These are phyloP conservation scores for Arxiozyma slooffiae DNA, from an alignment of 1,139 yeast species.

Conservation along the genomic window DNA sequence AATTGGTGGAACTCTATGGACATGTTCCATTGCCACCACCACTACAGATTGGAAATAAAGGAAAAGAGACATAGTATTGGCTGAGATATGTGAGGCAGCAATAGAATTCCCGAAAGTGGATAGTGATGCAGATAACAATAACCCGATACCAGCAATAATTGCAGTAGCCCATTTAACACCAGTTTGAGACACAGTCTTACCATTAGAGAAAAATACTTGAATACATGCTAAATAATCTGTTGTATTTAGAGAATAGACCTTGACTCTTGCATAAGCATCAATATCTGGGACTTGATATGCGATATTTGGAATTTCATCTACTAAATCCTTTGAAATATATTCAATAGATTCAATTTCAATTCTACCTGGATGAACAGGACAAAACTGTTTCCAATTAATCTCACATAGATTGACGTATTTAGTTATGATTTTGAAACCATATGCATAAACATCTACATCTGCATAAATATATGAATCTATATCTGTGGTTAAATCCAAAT, in stretches of 20 bases:
- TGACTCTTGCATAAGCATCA: constrained; percentile 59
- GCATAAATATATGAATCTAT: constrained; percentile 51
- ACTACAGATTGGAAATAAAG: constrained; percentile 75
- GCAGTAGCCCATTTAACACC: constrained; percentile 87
- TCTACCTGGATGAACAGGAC: constrained; percentile 66
- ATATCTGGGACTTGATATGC: constrained; percentile 71
- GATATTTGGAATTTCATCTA: constrained; percentile 53
- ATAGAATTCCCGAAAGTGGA: constrained; percentile 73
- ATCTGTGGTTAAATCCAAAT: constrained; percentile 53
- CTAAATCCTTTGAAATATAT: constrained; percentile 42
- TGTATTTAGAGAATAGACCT: constrained; percentile 36
- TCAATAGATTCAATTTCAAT: constrained; percentile 59
- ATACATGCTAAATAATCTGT: constrained; percentile 45
- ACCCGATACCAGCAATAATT: constrained; percentile 65
- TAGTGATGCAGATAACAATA: constrained; percentile 55
- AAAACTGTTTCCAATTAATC: constrained; percentile 66
- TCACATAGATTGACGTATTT: constrained; percentile 47
- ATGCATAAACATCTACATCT: constrained; percentile 59
- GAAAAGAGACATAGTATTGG: constrained; percentile 66
- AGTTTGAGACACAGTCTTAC: constrained; percentile 63
- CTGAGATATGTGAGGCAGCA: constrained; percentile 71
- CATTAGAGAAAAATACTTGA: constrained; percentile 60
- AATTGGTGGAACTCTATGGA: constrained; percentile 66
- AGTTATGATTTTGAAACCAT: constrained; percentile 58
- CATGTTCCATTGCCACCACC: constrained; percentile 63